Evolutionary conservation across 768 basidiomycete species (phyloP), one percentile per base, ranked within the genome.

Genomic region (Tremella mesenterica): DNA sequence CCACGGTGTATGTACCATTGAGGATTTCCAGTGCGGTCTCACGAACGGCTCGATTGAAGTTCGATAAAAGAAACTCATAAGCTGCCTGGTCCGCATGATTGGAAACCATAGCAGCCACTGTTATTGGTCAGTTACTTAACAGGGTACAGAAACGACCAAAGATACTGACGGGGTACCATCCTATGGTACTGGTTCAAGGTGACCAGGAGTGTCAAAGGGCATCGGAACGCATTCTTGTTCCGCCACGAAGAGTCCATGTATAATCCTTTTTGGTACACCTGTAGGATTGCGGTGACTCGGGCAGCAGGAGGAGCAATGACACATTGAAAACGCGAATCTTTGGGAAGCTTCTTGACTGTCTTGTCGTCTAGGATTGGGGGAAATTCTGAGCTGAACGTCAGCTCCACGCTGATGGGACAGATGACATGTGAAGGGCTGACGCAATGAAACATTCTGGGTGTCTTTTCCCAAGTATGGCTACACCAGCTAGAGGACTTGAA

Each of bases 191-290:
- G 12, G n/a, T 48, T 54, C 14, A 48, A 27, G 16, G 53, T 54
- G 31, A 48, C 46, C 2, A 56, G 54, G 26, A 56, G 20, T 7
- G 49, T 50, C 7, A 56, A 30, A 3, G 54, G 54, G 45, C 54
- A 56, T 3, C 33, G 7, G 28, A 56, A 51, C 6, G 54, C 49
- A 25, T 56, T 56, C 43, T 56, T 56, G 28, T 56, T 56, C 3
- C 54, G 34, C 54, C 54, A 56, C 10, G 54, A 56, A 16, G 54
- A 36, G 30, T 56, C 54, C 54, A 56, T 56, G 21, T 45, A 50
- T 4, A 50, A 28, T 14, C 54, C 54, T 36, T 25, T 50, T 27
- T 20, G 34, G 16, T 12, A 10, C n/a, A 43, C 27, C 26, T 55
- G 53, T 12, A 50, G 29, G 10, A 55, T 55, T 7, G 48, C 53